Percentiles rank a stretch among this genome's conserved stretches.
These are phyloP conservation scores for Fraxinus sp. DNA, from an alignment of 305 asterid genomes.

Conservation along the genomic window DNA sequence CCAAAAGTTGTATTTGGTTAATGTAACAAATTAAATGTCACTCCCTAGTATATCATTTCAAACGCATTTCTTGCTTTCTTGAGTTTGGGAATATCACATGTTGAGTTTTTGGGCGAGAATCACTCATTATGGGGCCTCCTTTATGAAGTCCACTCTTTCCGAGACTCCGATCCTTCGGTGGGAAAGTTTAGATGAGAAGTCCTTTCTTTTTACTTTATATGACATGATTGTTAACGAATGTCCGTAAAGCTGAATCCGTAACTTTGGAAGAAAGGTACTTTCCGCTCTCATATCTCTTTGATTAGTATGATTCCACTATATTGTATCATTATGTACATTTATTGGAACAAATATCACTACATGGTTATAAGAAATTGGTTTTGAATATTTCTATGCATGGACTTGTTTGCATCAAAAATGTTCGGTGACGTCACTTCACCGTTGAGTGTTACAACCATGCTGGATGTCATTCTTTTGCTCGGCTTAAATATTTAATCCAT, in stretches of 20 bases:
- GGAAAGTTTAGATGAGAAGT: background rate
- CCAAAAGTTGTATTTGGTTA: constrained; percentile 53
- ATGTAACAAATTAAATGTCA: constrained; percentile 33
- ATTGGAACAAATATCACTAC: background rate
- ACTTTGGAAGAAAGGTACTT: background rate
- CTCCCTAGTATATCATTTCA: constrained; percentile 6
- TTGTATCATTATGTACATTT: background rate
- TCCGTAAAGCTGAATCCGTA: background rate
- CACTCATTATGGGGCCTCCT: background rate
- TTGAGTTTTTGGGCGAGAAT: background rate
- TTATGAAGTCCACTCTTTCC: background rate
- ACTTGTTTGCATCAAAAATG: background rate
- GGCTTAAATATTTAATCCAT: background rate
- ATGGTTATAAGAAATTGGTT: background rate
- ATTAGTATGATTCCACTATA: background rate
- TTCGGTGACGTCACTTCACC: background rate
- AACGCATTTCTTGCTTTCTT: background rate
- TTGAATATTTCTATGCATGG: background rate
- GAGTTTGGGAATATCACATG: background rate
- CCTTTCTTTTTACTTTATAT: background rate
- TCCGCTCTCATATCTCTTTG: background rate
- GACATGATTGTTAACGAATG: background rate
- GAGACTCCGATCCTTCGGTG: background rate
- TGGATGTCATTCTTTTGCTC: background rate
- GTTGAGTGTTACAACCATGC: background rate